phyloP scores from a whole-genome alignment of 495 filamentous ascomycete genomes.

The Aspergillus taichungensis region DNA sequence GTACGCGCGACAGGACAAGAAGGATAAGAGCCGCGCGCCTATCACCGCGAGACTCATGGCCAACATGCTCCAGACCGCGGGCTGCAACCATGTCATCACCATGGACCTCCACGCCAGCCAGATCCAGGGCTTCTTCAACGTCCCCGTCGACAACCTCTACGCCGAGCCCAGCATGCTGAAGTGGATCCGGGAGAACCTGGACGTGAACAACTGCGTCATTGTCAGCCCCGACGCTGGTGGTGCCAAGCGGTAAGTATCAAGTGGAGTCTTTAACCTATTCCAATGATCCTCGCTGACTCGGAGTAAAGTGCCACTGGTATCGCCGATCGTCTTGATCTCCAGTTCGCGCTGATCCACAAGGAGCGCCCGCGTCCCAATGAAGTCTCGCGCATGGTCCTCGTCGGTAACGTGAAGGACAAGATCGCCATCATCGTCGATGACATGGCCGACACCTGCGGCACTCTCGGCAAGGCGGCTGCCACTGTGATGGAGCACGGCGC shows the following conservation, averaged over 20 bases:
- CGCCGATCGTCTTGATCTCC: slow-evolving; percentile 85
- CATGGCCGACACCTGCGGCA: slow-evolving; percentile 89
- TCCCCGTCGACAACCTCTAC: slow-evolving; percentile 95
- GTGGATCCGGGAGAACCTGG: slow-evolving; percentile 83
- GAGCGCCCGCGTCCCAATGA: slow-evolving; percentile 93
- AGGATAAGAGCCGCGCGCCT: slow-evolving; percentile 89
- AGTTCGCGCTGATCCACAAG: slow-evolving; percentile 98
- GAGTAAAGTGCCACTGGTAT: slow-evolving; percentile 76
- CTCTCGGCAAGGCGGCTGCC: slow-evolving; percentile 84
- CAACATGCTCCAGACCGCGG: slow-evolving; percentile 95
- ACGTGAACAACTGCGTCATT: slow-evolving; percentile 79
- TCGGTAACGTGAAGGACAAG: slow-evolving; percentile 52
- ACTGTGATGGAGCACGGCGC: slow-evolving; percentile 88
- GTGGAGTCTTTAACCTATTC: background rate
- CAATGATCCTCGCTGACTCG: slow-evolving; percentile 12
- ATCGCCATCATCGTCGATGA: slow-evolving; percentile 75
- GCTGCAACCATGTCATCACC: slow-evolving; percentile 78
- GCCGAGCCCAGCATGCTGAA: slow-evolving; percentile 87
- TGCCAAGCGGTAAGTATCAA: slow-evolving; percentile 68
- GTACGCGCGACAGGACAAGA: slow-evolving; percentile 99
- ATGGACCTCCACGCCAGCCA: slow-evolving; percentile 67
- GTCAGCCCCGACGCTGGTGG: slow-evolving; percentile 95
- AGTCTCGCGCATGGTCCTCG: slow-evolving; percentile 88
- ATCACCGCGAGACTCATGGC: slow-evolving; percentile 85
- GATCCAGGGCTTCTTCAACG: slow-evolving; percentile 89